Evolutionary conservation across 345 rosid genomes (phyloP), one percentile per base, ranked within the genome.

Genomic region (Chamaenerion angustifolium): DNA sequence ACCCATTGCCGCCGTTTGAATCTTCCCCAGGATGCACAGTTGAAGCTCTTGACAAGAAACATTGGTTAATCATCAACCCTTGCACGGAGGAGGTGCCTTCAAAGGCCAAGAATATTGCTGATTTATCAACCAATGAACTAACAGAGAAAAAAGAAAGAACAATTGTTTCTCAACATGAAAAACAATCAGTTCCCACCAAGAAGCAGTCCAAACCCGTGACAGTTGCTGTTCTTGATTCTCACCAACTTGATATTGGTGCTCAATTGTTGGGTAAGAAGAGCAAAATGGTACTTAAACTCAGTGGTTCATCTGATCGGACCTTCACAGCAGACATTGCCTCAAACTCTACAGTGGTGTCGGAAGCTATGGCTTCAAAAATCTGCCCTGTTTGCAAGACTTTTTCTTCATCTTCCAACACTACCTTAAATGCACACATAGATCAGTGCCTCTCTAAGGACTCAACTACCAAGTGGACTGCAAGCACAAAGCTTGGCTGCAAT

Each of bases 321-420:
- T 71, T 80, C 0, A 59, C 77, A 14, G 95, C 84, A 68, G 93
- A 80, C 67, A 68, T 70, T 57, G 77, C 79, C 57, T 78, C 87
- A 1, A 77, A 69, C 58, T 68, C 71, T 63, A 66, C 85, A 43
- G 60, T 72, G 40, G 55, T 70, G 25, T 78, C 96, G 0, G 93
- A 83, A 65, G 66, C 79, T 9, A 83, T 83, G 93, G 73, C 82
- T 64, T 77, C 93, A 1, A 84, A 82, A 72, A 79, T 79, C 51
- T 92, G 96, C 88, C 98, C 98, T 74, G 94, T 92, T 70, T 92
- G 98, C 82, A 87, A 74, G 74, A 80, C 81, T 11, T 92, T 92
- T 76, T 80, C 98, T 1, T 92, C 96, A 41, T 76, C 98, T 37
- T 92, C 96, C 11, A 92, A 87, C 72, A 92, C 98, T 48, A 92